phyloP scores from a whole-genome alignment of 164 flowering plant genomes.

The Cinnamomum chago region DNA sequence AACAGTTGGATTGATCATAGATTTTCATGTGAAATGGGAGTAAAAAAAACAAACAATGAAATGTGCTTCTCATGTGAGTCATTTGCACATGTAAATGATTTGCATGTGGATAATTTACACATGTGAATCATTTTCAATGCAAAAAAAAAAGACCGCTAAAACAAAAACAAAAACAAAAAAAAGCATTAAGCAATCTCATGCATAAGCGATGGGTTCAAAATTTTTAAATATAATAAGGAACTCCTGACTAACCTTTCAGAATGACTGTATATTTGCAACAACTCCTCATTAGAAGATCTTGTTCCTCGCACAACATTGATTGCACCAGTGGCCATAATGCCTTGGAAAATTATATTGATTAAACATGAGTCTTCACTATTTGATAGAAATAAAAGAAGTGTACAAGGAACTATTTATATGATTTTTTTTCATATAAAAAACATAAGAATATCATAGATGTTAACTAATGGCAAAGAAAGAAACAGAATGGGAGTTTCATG shows the following conservation, averaged over 20 bases:
- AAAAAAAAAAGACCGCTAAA: background rate
- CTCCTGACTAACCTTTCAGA: constrained; percentile 65
- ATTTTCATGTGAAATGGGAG: too few relatives aligned
- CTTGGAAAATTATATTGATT: constrained; percentile 28
- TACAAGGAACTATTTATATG: background rate
- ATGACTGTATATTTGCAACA: constrained; percentile 79
- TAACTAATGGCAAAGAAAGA: background rate
- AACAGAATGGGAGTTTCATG: background rate
- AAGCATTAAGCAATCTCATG: background rate
- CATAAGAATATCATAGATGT: background rate
- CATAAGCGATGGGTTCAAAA: background rate
- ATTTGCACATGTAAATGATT: too few relatives aligned
- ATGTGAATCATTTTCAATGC: too few relatives aligned
- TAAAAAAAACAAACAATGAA: too few relatives aligned
- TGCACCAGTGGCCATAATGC: constrained; percentile 91
- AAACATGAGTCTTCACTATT: background rate
- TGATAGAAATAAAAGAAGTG: background rate
- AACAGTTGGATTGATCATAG: too few relatives aligned
- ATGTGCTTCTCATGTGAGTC: too few relatives aligned
- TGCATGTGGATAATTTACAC: too few relatives aligned
- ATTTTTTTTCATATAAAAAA: background rate
- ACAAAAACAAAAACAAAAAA: background rate
- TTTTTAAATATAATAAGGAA: background rate
- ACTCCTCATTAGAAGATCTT: constrained; percentile 81
- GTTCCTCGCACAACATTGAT: constrained; percentile 93